Conservation (phyloP, 2,329 filamentous ascomycete species). For the Dryadomyces sulphureus region DNA sequence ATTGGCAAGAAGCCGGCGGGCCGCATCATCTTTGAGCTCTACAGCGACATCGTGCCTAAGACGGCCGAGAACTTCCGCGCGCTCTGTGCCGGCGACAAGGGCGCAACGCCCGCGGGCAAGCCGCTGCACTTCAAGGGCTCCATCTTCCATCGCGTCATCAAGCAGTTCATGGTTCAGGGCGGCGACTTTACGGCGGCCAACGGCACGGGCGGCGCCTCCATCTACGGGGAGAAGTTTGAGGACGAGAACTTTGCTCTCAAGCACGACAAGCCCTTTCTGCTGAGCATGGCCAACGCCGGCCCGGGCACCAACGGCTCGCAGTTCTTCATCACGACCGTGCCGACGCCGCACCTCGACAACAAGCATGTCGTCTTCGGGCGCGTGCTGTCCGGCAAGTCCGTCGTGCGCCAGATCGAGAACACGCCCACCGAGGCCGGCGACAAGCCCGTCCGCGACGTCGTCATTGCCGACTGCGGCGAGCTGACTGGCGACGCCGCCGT, state of each 20-base stretch:
- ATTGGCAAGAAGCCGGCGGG: constrained; percentile 62
- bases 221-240: constrained; percentile 94
- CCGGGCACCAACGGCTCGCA: constrained; percentile 92
- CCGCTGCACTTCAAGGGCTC: constrained; percentile 88
- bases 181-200: constrained; percentile 94
- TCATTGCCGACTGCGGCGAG: constrained; percentile 75
- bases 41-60: constrained; percentile 67
- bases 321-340: constrained; percentile 93
- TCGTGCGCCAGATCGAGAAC: constrained; percentile 84
- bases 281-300: constrained; percentile 97
- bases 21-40: constrained; percentile 76
- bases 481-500: constrained; percentile 57
- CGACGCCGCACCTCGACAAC: constrained; percentile 85
- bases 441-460: constrained; percentile 59
- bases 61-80: constrained; percentile 93
- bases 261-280: constrained; percentile 83
- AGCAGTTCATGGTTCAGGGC: constrained; percentile 97
- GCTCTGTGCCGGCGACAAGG: constrained; percentile 92
- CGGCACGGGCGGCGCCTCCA: constrained; percentile 90
- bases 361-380: constrained; percentile 96
- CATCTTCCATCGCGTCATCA: constrained; percentile 90
- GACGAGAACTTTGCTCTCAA: constrained; percentile 91
- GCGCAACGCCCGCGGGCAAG: constrained; percentile 64
- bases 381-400: constrained; percentile 81
- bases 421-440: constrained; percentile 58